phyloP scores from a whole-genome alignment of 1,139 yeast genomes.

The Suhomyces panamericanus region DNA sequence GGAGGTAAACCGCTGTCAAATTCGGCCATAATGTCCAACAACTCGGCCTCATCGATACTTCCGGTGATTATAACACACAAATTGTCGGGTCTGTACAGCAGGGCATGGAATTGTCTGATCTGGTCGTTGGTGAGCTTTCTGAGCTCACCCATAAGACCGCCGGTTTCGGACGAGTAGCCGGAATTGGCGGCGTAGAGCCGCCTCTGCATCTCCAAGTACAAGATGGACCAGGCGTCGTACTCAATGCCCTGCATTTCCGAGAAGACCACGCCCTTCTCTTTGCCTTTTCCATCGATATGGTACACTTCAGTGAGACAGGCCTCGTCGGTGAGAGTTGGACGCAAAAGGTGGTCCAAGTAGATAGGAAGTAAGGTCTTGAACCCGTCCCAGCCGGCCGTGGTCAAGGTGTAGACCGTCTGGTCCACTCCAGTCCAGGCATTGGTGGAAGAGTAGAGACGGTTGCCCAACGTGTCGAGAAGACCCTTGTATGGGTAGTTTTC shows the following conservation, averaged over 20 bases:
- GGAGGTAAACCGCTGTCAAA: slow-evolving; percentile 62
- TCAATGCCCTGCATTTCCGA: slow-evolving; percentile 97
- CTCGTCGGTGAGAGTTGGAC: slow-evolving; percentile 85
- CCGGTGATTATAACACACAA: slow-evolving; percentile 83
- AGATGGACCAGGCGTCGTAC: slow-evolving; percentile 71
- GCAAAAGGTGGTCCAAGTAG: slow-evolving; percentile 80
- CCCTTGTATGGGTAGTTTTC: slow-evolving; percentile 90
- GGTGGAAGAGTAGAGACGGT: slow-evolving; percentile 79
- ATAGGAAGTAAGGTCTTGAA: slow-evolving; percentile 81
- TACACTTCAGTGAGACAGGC: slow-evolving; percentile 95
- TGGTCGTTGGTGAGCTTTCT: slow-evolving; percentile 71
- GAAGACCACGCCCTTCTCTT: slow-evolving; percentile 95
- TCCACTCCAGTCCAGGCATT: slow-evolving; percentile 98
- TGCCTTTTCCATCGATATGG: slow-evolving; percentile 87
- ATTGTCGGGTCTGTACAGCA: slow-evolving; percentile 79
- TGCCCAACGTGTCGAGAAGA: slow-evolving; percentile 81
- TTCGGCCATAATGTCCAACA: slow-evolving; percentile 56
- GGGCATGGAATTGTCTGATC: slow-evolving; percentile 71
- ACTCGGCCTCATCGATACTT: slow-evolving; percentile 70
- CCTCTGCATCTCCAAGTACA: slow-evolving; percentile 64
- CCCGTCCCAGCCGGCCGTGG: slow-evolving; percentile 97
- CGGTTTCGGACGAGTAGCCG: slow-evolving; percentile 92
- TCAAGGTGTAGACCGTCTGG: slow-evolving; percentile 89
- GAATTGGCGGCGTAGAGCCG: slow-evolving; percentile 58
- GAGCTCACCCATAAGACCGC: slow-evolving; percentile 80